Evolutionary conservation across 805 yeast species (phyloP).

Genomic region (Candida broadrunensis): DNA sequence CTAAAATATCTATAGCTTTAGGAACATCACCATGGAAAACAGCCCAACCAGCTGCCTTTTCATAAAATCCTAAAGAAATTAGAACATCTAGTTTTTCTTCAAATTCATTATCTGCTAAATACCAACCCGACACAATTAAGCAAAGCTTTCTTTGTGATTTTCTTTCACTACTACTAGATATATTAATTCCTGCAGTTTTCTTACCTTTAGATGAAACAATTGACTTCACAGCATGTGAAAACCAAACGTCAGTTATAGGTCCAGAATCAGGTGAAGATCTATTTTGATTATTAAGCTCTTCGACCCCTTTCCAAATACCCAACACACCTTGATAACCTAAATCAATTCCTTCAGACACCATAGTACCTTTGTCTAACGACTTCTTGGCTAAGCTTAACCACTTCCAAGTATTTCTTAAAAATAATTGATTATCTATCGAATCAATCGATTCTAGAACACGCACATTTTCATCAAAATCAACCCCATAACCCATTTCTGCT

Average conservation of each 20-base stretch:
- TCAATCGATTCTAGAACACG: slow-evolving; percentile 53
- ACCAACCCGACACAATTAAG: slow-evolving; percentile 87
- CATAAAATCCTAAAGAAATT: slow-evolving; percentile 57
- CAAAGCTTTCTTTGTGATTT: slow-evolving; percentile 74
- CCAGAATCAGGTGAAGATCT: slow-evolving; percentile 33
- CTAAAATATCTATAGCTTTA: slow-evolving; percentile 75
- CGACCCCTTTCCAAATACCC: slow-evolving; percentile 84
- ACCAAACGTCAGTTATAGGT: slow-evolving; percentile 34
- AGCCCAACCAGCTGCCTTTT: slow-evolving; percentile 98
- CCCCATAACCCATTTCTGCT: slow-evolving; percentile 70
- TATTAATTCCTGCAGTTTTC: slow-evolving; percentile 44
- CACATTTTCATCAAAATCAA: slow-evolving; percentile 63
- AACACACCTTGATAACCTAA: slow-evolving; percentile 84
- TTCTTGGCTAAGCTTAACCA: slow-evolving; percentile 79
- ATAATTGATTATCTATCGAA: slow-evolving; percentile 48
- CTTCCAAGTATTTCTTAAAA: slow-evolving; percentile 78
- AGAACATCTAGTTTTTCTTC: slow-evolving; percentile 64
- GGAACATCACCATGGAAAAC: slow-evolving; percentile 87
- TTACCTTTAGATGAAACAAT: slow-evolving; percentile 50
- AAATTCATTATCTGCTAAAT: slow-evolving; percentile 69
- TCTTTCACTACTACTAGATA: slow-evolving; percentile 44
- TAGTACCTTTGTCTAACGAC: slow-evolving; percentile 60
- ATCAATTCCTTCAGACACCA: slow-evolving; percentile 70
- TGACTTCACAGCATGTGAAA: slow-evolving; percentile 48
- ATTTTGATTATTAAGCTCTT: slow-evolving; percentile 44